These are phyloP conservation scores for Epichloe coenophiala DNA, from an alignment of 2,329 filamentous ascomycete genomes.

Conservation along the genomic window DNA sequence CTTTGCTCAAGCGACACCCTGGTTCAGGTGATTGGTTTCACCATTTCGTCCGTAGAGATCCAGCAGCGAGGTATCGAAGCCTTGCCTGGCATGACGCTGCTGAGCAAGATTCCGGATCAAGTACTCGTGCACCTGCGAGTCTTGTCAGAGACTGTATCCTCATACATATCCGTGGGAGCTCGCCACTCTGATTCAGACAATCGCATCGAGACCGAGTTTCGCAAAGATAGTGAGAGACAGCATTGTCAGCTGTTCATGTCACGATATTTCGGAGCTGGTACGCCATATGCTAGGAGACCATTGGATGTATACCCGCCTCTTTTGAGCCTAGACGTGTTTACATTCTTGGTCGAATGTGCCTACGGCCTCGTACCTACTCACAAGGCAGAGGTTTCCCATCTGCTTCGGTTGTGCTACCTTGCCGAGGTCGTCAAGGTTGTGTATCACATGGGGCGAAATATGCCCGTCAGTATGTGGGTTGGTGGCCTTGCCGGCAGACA, in stretches of 20 bases:
- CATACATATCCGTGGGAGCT: slow-evolving; percentile 67
- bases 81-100: slow-evolving; percentile 56
- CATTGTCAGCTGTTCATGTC: slow-evolving; percentile 63
- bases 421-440: slow-evolving; percentile 82
- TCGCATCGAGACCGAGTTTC: slow-evolving; percentile 52
- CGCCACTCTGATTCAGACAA: slow-evolving; percentile 47
- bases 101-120: slow-evolving; percentile 76
- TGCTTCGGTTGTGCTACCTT: slow-evolving; percentile 77
- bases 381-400: slow-evolving; percentile 59
- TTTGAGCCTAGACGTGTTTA: slow-evolving; percentile 56
- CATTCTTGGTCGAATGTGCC: slow-evolving; percentile 69
- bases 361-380: slow-evolving; percentile 56
- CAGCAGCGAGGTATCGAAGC: slow-evolving; percentile 75
- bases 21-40: slow-evolving; percentile 59
- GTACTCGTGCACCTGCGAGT: slow-evolving; percentile 77
- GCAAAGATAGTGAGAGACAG: slow-evolving; percentile 55
- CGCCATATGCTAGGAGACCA: slow-evolving; percentile 13
- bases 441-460: slow-evolving; percentile 41
- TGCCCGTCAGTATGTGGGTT: slow-evolving; percentile 36
- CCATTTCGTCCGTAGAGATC: slow-evolving; percentile 81
- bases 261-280: slow-evolving; percentile 29
- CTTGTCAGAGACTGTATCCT: slow-evolving; percentile 74
- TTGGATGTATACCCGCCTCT: slow-evolving; percentile 42
- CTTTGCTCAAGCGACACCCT: slow-evolving; percentile 45
- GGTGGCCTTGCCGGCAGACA: slow-evolving; percentile 29